A percentile compares a stretch with the other conserved stretches of the same genome.
These are phyloP conservation scores for Collybia nuda DNA, from an alignment of 768 basidiomycete species.

Conservation along the genomic window DNA sequence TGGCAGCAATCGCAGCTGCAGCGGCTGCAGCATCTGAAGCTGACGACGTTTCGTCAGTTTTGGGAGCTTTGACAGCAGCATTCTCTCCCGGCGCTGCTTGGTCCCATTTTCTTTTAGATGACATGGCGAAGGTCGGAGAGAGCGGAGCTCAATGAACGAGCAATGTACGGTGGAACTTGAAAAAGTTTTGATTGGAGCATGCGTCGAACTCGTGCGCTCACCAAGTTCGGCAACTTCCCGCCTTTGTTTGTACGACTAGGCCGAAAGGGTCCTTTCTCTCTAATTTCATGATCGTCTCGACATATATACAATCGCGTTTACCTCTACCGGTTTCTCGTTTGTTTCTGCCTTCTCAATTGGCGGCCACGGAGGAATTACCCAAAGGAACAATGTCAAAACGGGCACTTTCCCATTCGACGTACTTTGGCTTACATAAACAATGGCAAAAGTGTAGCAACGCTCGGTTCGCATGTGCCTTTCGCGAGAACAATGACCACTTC, in stretches of 20 bases:
- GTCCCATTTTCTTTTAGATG: constrained; percentile 85
- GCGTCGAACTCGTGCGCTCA: too few species aligned
- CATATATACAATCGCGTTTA: too few species aligned
- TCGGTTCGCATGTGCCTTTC: not conserved
- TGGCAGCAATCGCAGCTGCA: constrained; percentile 88
- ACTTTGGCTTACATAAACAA: not conserved
- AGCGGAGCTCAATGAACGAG: not conserved
- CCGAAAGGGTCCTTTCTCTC: too few species aligned
- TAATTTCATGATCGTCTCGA: too few species aligned
- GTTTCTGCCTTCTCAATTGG: too few species aligned
- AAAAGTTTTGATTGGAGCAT: too few species aligned
- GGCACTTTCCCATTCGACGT: not conserved
- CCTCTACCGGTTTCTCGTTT: too few species aligned
- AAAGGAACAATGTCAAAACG: not conserved
- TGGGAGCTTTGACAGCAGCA: constrained; percentile 39
- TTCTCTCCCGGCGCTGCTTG: constrained; percentile 53
- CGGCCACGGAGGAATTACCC: too few species aligned
- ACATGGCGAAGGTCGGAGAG: constrained; percentile 36
- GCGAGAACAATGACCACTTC: not conserved
- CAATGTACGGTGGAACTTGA: too few species aligned
- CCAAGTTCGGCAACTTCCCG: too few species aligned
- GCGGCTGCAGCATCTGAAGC: constrained; percentile 67
- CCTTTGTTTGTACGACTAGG: too few species aligned
- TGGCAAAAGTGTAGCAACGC: not conserved
- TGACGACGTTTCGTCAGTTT: constrained; percentile 54